These are phyloP conservation scores for Cytospora leucostoma DNA, from an alignment of 2,329 filamentous ascomycete species.

Conservation along the genomic window DNA sequence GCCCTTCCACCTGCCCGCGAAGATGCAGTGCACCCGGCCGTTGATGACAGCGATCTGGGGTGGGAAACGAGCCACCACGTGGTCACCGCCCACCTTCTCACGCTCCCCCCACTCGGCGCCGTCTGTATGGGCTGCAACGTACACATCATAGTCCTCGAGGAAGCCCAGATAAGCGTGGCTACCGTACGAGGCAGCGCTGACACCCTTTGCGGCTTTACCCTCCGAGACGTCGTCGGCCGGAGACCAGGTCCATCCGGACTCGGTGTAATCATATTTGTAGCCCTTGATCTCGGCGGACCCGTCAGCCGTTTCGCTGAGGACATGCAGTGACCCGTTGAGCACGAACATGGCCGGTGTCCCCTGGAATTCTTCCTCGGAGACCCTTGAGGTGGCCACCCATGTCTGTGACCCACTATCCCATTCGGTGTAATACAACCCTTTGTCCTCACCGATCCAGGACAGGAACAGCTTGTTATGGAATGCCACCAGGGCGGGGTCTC, in stretches of 20 bases:
- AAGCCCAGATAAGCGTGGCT: constrained; percentile 24
- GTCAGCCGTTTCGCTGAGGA: constrained; percentile 35
- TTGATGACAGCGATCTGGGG: constrained; percentile 26
- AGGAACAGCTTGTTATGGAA: constrained; percentile 41
- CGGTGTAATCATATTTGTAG: constrained; percentile 36
- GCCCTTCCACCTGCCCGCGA: constrained; percentile 31
- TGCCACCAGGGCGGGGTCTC: constrained; percentile 35
- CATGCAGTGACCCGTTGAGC: constrained; percentile 36
- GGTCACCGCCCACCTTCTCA: constrained; percentile 16
- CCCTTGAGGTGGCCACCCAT: constrained; percentile 23
- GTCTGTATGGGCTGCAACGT: constrained; percentile 22
- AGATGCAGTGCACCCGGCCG: constrained; percentile 26
- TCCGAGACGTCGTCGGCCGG: constrained; percentile 38
- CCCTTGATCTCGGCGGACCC: constrained; percentile 35
- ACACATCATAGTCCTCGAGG: constrained; percentile 18
- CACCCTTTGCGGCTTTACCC: constrained; percentile 29
- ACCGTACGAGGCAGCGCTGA: constrained; percentile 26
- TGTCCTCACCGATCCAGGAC: constrained; percentile 34
- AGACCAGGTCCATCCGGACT: constrained; percentile 37
- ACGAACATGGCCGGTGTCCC: constrained; percentile 40
- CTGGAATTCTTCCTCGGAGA: constrained; percentile 18
- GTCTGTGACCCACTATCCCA: constrained; percentile 32
- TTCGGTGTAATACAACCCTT: constrained; percentile 34
- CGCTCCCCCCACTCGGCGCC: constrained; percentile 6
- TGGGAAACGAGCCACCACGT: constrained; percentile 15